A percentile compares a stretch with the other conserved stretches of the same genome.
Evolutionary conservation across 805 yeast genomes (phyloP).

Genomic region (Myxozyma mucilagina): DNA sequence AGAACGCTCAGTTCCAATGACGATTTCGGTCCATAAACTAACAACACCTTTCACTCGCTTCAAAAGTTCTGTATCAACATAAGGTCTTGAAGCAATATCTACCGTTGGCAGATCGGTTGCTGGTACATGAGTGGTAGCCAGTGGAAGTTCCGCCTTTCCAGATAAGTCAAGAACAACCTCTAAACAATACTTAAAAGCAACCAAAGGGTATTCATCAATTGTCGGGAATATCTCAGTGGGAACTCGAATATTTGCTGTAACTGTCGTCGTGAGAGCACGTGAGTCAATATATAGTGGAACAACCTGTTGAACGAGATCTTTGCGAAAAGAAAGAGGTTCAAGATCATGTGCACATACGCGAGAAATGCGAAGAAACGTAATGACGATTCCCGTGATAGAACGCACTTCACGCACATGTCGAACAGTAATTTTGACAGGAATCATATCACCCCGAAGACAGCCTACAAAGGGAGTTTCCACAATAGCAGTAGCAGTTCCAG

Average conservation of each 20-base stretch:
- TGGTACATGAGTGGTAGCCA: constrained; percentile 30
- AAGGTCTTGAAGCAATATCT: constrained; percentile 36
- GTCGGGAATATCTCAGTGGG: constrained; percentile 89
- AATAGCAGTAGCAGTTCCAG: constrained; percentile 43
- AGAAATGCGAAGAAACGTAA: constrained; percentile 79
- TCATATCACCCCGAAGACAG: constrained; percentile 71
- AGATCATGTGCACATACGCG: constrained; percentile 60
- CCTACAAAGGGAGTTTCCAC: constrained; percentile 63
- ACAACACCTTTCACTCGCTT: constrained; percentile 75
- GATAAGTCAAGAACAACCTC: constrained; percentile 83
- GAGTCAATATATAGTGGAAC: constrained; percentile 81
- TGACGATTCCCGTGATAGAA: constrained; percentile 69
- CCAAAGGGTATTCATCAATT: constrained; percentile 65
- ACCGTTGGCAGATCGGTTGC: background rate
- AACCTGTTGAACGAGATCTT: constrained; percentile 76
- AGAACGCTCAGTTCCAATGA: constrained; percentile 72
- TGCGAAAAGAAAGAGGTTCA: constrained; percentile 66
- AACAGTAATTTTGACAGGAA: constrained; percentile 68
- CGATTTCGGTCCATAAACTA: constrained; percentile 75
- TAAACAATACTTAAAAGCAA: constrained; percentile 78
- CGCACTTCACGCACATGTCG: constrained; percentile 70
- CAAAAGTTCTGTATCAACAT: constrained; percentile 76
- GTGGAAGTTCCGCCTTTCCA: constrained; percentile 50
- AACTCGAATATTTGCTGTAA: constrained; percentile 63
- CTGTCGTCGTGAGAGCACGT: constrained; percentile 53